A percentile compares a stretch with the other conserved stretches of the same genome.
Evolutionary conservation across 2,329 filamentous ascomycete genomes (phyloP).

Genomic region (Xylariales sp.): DNA sequence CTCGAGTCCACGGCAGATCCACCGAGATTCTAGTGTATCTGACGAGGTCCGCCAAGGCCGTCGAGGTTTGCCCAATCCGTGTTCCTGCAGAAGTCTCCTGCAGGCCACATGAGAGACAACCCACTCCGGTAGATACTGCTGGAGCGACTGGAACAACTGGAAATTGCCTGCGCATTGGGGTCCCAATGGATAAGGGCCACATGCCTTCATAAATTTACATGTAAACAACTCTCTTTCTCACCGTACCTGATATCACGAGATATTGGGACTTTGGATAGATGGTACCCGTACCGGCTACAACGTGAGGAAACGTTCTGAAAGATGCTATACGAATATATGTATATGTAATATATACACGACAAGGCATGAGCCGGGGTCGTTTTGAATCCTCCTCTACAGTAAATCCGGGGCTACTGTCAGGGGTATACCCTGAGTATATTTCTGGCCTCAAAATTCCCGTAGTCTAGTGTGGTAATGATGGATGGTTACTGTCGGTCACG

Average conservation of each 20-base stretch:
- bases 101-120: conserved; percentile 32
- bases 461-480: background rate
- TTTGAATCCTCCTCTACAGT: conserved; percentile 3
- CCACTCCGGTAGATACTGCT: conserved; percentile 10
- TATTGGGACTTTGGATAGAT: background rate
- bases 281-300: conserved; percentile 2
- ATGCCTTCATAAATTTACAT: background rate
- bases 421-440: conserved; percentile 9
- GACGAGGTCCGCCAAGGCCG: conserved; percentile 24
- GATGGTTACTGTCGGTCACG: no score
- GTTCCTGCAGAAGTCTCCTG: conserved; percentile 39
- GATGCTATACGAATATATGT: background rate
- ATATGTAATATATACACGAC: background rate
- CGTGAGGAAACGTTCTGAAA: conserved; percentile 16
- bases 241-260: background rate
- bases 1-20: conserved; percentile 21
- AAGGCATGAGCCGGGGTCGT: conserved; percentile 6
- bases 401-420: conserved; percentile 16
- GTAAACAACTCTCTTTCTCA: background rate
- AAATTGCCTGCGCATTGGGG: conserved; percentile 12
- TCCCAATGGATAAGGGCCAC: conserved; percentile 14
- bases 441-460: background rate
- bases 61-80: conserved; percentile 28
- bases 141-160: background rate
- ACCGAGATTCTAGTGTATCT: conserved; percentile 12